Evolutionary conservation across 139 green algal genomes (phyloP).

Genomic region (Pedinophyceae sp.): DNA sequence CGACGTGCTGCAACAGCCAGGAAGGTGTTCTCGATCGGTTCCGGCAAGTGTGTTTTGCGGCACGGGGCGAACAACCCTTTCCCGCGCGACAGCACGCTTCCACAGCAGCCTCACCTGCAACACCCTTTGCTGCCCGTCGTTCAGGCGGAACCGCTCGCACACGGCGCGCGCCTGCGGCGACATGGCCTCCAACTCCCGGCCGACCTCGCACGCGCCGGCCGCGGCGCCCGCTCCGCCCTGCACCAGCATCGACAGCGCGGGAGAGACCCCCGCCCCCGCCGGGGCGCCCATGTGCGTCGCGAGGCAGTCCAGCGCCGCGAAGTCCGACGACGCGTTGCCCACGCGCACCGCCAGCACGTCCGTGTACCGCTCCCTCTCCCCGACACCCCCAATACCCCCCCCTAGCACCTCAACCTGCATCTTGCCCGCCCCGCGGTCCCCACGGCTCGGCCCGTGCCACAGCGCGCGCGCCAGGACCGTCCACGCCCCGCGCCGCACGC

Average conservation of each 20-base stretch:
- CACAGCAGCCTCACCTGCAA: not conserved
- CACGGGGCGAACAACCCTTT: not conserved
- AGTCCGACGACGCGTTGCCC: not conserved
- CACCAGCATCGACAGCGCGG: not conserved
- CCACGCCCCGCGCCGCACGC: constrained; percentile 5
- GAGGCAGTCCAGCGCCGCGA: not conserved
- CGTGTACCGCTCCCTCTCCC: too few species aligned
- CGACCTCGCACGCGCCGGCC: too few species aligned
- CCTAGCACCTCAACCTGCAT: constrained; percentile 4
- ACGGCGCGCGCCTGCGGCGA: too few species aligned
- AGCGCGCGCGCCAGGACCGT: constrained; percentile 14
- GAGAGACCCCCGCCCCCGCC: not conserved
- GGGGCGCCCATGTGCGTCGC: not conserved
- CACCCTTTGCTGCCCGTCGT: not conserved
- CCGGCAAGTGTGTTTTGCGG: not conserved
- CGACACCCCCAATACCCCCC: constrained; percentile 27
- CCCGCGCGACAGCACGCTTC: not conserved
- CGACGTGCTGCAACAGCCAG: not conserved
- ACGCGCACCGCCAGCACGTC: constrained; percentile 53
- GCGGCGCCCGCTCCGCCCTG: not conserved
- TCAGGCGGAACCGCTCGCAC: too few species aligned
- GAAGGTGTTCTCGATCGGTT: not conserved
- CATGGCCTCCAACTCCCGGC: too few species aligned
- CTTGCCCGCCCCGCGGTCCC: constrained; percentile 64
- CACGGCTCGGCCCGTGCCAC: constrained; percentile 66